These are phyloP conservation scores for Dendrobium chrysotoxum DNA, from an alignment of 106 monocot genomes.

Conservation along the genomic window DNA sequence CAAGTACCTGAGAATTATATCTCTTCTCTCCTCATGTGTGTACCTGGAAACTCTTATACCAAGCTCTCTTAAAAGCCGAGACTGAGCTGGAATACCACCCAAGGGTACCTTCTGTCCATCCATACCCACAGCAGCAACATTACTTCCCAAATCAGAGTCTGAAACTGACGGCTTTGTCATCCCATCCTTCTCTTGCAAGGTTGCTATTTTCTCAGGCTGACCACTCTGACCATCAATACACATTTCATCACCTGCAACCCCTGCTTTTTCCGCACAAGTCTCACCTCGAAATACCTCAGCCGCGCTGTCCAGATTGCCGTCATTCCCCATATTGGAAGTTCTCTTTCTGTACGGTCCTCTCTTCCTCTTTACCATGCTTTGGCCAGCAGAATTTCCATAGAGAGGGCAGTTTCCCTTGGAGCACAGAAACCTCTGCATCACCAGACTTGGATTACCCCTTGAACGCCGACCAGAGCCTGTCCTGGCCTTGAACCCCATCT, in stretches of 20 bases:
- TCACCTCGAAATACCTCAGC: conserved; percentile 29
- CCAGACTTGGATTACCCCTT: conserved; percentile 27
- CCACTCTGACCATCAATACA: not conserved
- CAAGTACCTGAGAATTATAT: conserved; percentile 63
- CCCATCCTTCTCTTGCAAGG: conserved; percentile 4
- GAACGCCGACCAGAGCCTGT: conserved; percentile 43
- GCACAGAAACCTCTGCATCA: conserved; percentile 60
- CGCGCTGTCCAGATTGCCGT: not conserved
- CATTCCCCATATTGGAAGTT: conserved; percentile 8
- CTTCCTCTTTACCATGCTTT: conserved; percentile 14
- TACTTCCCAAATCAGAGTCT: not conserved
- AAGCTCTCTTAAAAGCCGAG: conserved; percentile 60
- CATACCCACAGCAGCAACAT: not conserved
- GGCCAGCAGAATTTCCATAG: not conserved
- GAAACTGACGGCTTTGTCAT: not conserved
- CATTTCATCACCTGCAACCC: not conserved
- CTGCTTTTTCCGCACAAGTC: conserved; percentile 9
- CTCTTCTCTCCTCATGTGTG: conserved; percentile 63
- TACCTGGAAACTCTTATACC: conserved; percentile 60
- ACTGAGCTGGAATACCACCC: conserved; percentile 31
- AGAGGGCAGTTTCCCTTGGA: conserved; percentile 24
- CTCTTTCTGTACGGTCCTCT: conserved; percentile 32
- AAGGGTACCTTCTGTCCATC: conserved; percentile 19
- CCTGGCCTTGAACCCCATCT: conserved; percentile 44
- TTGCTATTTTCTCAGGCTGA: not conserved